Evolutionary conservation across 768 basidiomycete species (phyloP), one percentile per base, ranked within the genome.

Genomic region (Suillus plorans): DNA sequence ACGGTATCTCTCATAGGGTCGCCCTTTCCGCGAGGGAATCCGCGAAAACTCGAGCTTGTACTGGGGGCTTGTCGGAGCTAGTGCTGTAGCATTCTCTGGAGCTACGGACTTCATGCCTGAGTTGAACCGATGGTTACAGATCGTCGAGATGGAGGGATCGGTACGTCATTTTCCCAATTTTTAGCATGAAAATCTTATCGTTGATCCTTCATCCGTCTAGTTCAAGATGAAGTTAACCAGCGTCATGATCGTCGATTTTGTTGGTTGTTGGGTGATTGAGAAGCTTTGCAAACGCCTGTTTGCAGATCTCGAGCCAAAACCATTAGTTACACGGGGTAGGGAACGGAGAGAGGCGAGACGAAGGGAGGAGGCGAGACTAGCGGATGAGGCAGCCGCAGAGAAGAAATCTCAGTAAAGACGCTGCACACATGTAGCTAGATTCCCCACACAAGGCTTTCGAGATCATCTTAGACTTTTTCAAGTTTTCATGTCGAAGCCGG

Each of bases 11-110:
- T 44, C 60, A 1, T 72, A 92, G 85, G 97, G 97, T 10, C 91
- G 97, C 42, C 97, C 97, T 0, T 99, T 99, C 89, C 89, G 97
- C 41, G 97, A 99, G 78, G 95, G 95, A 44, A 98, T 99, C 73
- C 86, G 93, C 3, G 97, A 99, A 79, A 99, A 99, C 77, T 80
- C 89, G 4, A 91, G 95, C n/a, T 74, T 99, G 22, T 98, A 86
- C 77, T 99, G 89, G 81, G 97, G 97, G 31, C 86, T 99, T 13
- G 81, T 97, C 47, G 94, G 91, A 12, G 97, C 95, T 36, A 88
- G 88, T 62, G 85, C 87, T 3, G 96, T 99, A 6, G 97, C 97
- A 12, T 94, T 98, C 78, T 91, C 86, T 12, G 97, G 97, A 37
- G 87, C 97, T 6, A 95, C 93, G 1, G 95, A 99, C 74, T 91